These are phyloP conservation scores for Populus nigra DNA, from an alignment of 345 rosid genomes.

Conservation along the genomic window DNA sequence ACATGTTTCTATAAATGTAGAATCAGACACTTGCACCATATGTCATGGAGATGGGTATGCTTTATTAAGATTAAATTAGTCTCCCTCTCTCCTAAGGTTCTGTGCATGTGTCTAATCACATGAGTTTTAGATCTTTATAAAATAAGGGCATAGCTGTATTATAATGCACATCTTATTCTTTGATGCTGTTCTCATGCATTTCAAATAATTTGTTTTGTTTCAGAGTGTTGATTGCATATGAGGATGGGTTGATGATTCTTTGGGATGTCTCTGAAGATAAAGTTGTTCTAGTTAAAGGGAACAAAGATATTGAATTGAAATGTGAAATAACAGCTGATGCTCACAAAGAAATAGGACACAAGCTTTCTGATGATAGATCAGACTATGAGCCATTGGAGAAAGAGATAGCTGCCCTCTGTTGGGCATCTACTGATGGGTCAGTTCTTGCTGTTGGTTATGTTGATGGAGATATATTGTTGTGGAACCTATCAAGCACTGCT, in stretches of 20 bases:
- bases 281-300: conserved; percentile 22
- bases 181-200: not conserved
- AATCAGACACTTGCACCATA: not conserved
- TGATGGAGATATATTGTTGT: conserved; percentile 33
- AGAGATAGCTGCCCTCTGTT: conserved; percentile 34
- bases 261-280: conserved; percentile 30
- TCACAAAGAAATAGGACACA: conserved; percentile 2
- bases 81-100: not conserved
- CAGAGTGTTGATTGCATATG: conserved; percentile 29
- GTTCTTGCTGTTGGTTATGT: conserved; percentile 35
- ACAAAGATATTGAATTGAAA: conserved; percentile 27
- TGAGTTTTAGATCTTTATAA: not conserved
- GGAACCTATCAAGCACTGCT: conserved; percentile 21
- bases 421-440: conserved; percentile 29
- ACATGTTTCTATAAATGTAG: not conserved
- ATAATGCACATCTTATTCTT: not conserved
- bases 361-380: conserved; percentile 17
- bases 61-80: not conserved
- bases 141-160: not conserved
- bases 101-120: not conserved
- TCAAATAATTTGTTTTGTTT: conserved; percentile 1
- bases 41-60: not conserved
- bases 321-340: conserved; percentile 14
- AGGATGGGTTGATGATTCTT: conserved; percentile 27
- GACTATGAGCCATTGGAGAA: conserved; percentile 18